Evolutionary conservation across 106 monocot species (phyloP).

Genomic region (Phalaenopsis equestris): DNA sequence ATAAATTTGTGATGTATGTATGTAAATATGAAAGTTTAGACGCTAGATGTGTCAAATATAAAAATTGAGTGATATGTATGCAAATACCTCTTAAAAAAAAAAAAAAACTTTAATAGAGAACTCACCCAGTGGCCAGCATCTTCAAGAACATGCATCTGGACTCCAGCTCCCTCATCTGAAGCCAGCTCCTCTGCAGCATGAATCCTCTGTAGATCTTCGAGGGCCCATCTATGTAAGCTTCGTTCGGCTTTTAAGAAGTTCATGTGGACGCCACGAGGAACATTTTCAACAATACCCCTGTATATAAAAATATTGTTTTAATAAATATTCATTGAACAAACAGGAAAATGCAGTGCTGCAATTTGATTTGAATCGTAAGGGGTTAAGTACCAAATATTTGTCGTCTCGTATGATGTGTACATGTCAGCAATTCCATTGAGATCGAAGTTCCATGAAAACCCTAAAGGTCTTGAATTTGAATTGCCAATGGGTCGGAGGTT

Average conservation of each 20-base stretch:
- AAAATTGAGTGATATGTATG: too few relatives aligned
- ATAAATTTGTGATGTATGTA: too few relatives aligned
- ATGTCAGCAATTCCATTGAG: constrained; percentile 83
- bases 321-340: not conserved
- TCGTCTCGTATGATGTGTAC: constrained; percentile 89
- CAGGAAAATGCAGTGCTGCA: not conserved
- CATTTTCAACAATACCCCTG: constrained; percentile 92
- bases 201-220: constrained; percentile 93
- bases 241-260: constrained; percentile 96
- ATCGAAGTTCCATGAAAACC: constrained; percentile 86
- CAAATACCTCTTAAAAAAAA: not conserved
- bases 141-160: constrained; percentile 94
- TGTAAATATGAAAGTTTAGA: too few relatives aligned
- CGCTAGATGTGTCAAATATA: too few relatives aligned
- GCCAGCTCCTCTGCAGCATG: constrained; percentile 92
- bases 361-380: not conserved
- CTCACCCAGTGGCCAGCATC: constrained; percentile 97
- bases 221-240: constrained; percentile 96
- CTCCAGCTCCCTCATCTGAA: constrained; percentile 83
- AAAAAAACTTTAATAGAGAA: not conserved
- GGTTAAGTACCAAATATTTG: constrained; percentile 70
- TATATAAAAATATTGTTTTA: not conserved
- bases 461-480: constrained; percentile 13
- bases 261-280: constrained; percentile 87
- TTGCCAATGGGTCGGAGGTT: constrained; percentile 45